A percentile compares a stretch with the other conserved stretches of the same genome.
Conservation (phyloP, 352 stramenopile genomes). For the Aphanomyces astaci region DNA sequence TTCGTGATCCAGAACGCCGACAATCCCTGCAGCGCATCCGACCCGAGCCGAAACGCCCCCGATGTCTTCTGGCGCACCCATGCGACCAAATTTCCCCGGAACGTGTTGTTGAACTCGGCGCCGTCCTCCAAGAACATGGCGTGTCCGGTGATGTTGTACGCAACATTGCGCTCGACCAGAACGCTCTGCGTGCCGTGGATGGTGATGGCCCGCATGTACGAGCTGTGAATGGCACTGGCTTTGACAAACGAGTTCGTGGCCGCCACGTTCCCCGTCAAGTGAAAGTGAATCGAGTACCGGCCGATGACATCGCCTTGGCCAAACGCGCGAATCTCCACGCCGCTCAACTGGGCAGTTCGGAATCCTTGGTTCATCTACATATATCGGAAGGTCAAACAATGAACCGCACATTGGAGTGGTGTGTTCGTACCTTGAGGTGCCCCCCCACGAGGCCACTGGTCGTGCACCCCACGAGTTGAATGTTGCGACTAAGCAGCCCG, state of each 20-base stretch:
- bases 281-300: conserved; percentile 44
- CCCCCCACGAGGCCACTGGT: conserved; percentile 29
- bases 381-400: no score
- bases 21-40: conserved; percentile 25
- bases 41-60: conserved; percentile 26
- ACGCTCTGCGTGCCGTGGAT: conserved; percentile 46
- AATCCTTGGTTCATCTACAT: conserved; percentile 34
- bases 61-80: conserved; percentile 32
- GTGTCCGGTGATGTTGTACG: conserved; percentile 41
- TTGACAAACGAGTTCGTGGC: conserved; percentile 30
- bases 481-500: conserved; percentile 45
- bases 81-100: conserved; percentile 44
- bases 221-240: conserved; percentile 36
- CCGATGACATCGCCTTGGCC: conserved; percentile 38
- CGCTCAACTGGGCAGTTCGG: conserved; percentile 30
- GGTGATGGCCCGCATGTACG: conserved; percentile 36
- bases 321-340: conserved; percentile 38
- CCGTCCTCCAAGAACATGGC: conserved; percentile 55
- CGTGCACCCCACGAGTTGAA: conserved; percentile 42
- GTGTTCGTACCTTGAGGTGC: conserved; percentile 32
- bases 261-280: conserved; percentile 29
- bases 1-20: conserved; percentile 48
- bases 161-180: conserved; percentile 36
- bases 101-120: conserved; percentile 43
- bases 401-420: no score